A percentile compares a stretch with the other conserved stretches of the same genome.
phyloP scores from a whole-genome alignment of 768 basidiomycete genomes.

The Collybiopsis confluens region DNA sequence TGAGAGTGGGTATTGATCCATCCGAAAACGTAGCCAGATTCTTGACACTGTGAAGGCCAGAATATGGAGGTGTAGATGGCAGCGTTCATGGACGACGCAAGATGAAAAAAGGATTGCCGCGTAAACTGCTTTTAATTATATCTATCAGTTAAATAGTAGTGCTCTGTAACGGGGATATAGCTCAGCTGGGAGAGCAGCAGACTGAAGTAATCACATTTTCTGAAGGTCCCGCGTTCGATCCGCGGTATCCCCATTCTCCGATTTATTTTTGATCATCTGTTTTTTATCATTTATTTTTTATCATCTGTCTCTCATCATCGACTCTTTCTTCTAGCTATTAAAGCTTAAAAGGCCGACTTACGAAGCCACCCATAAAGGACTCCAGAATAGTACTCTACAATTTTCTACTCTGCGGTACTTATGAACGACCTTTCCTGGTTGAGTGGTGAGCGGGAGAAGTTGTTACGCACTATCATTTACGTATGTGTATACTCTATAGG shows the following conservation, averaged over 20 bases:
- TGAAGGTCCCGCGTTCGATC: constrained; percentile 57
- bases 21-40: constrained; percentile 54
- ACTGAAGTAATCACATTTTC: constrained; percentile 25
- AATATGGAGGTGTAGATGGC: constrained; percentile 36
- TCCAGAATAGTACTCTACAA: no score
- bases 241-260: constrained; percentile 53
- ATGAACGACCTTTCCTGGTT: no score
- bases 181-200: constrained; percentile 36
- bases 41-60: constrained; percentile 51
- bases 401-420: no score
- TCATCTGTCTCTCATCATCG: no score
- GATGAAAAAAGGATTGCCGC: background rate
- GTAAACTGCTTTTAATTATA: background rate
- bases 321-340: no score
- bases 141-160: constrained; percentile 5
- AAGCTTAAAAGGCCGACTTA: no score
- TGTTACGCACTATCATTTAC: no score
- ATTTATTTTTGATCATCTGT: background rate
- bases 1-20: constrained; percentile 46
- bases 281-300: no score
- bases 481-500: no score
- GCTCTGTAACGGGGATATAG: constrained; percentile 21
- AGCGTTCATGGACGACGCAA: no score
- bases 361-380: no score
- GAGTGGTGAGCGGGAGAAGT: no score